Base-by-base conservation (phyloP, 371 early-diverging fungal genomes). In the Smittium mucronatum region DNA sequence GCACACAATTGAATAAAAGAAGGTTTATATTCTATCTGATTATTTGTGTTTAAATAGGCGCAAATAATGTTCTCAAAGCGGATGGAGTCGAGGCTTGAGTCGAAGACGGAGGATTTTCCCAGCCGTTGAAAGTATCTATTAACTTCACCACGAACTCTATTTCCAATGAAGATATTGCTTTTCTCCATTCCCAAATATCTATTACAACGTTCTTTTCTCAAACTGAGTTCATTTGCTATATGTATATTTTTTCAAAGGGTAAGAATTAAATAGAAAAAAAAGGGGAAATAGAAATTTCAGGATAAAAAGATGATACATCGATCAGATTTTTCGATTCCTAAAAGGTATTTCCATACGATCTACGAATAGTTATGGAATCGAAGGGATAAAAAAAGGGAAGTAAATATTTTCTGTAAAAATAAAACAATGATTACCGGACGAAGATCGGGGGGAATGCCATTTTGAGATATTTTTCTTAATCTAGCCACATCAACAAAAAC, bases 271-370 rank as follows among this genome's bases (percentile, higher is more conserved):
- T 35, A 8, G 29, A 60, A 35, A 33, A 16, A 16, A 30, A 33
- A 34, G 28, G 60, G 64, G 58, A 58, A 5, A 57, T 33, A 60
- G 25, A 34, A n/a, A 31, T 58, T 33, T 63, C 8, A n/a, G n/a
- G 21, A 32, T 11, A 11, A 34, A 69, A 30, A 21, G 29, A 71
- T 81, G 85, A 82, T 85, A 88, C 92, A 90, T 69, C 92, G 83
- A 79, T 95, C 93, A 1, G 93, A 83, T 71, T 86, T 84, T 76
- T 90, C 88, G 25, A 93, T 88, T 34, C 91, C 93, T 36, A 95
- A 83, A 57, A 95, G 80, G 71, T 88, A 93, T 81, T 90, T 88
- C 95, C 95, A 95, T 47, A 90, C 93, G 69, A 91, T 91, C 89
- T 89, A 82, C 70, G n/a, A n/a, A n/a, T n/a, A n/a, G n/a, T n/a